A percentile compares a stretch with the other conserved stretches of the same genome.
Conservation (phyloP, 345 rosid species). For the Gossypium sturtianum region DNA sequence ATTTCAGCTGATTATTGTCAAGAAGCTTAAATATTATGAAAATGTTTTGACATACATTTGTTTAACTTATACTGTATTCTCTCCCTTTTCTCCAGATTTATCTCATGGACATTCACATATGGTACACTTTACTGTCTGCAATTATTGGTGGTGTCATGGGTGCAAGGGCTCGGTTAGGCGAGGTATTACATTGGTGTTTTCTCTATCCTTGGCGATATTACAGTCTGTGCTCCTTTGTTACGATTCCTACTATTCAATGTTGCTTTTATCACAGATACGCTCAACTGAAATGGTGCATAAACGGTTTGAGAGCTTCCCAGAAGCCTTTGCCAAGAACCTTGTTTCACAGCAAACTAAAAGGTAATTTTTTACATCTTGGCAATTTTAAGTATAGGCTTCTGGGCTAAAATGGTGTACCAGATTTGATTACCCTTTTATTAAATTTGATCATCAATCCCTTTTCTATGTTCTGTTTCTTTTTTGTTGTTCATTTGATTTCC, state of each 20-base stretch:
- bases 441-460: slow-evolving; percentile 4
- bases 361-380: slow-evolving; percentile 27
- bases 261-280: slow-evolving; percentile 57
- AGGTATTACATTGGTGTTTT: slow-evolving; percentile 38
- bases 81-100: slow-evolving; percentile 51
- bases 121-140: slow-evolving; percentile 91
- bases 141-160: slow-evolving; percentile 98
- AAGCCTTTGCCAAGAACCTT: slow-evolving; percentile 81
- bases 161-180: slow-evolving; percentile 94
- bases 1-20: neutral
- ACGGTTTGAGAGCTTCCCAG: slow-evolving; percentile 97
- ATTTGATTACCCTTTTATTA: neutral
- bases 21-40: neutral
- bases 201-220: neutral
- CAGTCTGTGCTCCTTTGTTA: slow-evolving; percentile 5
- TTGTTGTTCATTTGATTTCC: neutral
- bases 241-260: slow-evolving; percentile 12
- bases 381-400: neutral
- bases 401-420: neutral
- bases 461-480: neutral
- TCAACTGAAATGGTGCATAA: slow-evolving; percentile 92
- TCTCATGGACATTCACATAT: slow-evolving; percentile 94
- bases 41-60: neutral
- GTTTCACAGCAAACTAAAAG: slow-evolving; percentile 59
- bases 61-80: neutral